Conservation (phyloP, 1,284 basidiomycete genomes). For the Inonotus hispidus region DNA sequence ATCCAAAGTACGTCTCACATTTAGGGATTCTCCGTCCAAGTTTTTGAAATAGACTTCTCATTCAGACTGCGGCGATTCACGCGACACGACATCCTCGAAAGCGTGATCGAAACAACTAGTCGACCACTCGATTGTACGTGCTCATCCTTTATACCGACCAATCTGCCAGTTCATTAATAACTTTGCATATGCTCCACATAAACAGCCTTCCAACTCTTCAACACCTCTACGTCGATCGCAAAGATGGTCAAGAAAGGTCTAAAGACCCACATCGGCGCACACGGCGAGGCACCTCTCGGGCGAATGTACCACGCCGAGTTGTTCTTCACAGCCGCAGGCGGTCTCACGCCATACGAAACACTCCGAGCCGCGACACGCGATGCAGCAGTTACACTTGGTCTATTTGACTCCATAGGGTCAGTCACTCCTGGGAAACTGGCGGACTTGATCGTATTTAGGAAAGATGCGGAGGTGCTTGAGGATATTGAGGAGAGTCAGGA, state of each 20-base stretch:
- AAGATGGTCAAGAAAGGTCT: conserved; percentile 62
- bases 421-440: conserved; percentile 60
- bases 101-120: conserved; percentile 52
- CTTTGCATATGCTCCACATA: neutral
- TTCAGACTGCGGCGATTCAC: conserved; percentile 54
- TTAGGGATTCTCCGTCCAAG: neutral
- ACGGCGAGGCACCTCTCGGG: conserved; percentile 69
- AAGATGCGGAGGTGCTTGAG: conserved; percentile 49
- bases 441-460: conserved; percentile 59
- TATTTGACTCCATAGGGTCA: conserved; percentile 55
- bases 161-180: too few relatives aligned
- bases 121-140: conserved; percentile 53
- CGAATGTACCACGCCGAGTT: conserved; percentile 73
- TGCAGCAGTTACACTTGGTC: conserved; percentile 59
- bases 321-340: conserved; percentile 55
- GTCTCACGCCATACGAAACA: conserved; percentile 46
- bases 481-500: conserved; percentile 45
- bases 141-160: too few relatives aligned
- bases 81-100: conserved; percentile 59
- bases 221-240: conserved; percentile 60
- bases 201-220: conserved; percentile 58
- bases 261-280: conserved; percentile 61
- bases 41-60: neutral
- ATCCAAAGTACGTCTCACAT: conserved; percentile 46
- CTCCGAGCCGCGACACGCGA: conserved; percentile 59